phyloP scores from a whole-genome alignment of 768 basidiomycete species.

The Pilatotrama ljubarskyi region DNA sequence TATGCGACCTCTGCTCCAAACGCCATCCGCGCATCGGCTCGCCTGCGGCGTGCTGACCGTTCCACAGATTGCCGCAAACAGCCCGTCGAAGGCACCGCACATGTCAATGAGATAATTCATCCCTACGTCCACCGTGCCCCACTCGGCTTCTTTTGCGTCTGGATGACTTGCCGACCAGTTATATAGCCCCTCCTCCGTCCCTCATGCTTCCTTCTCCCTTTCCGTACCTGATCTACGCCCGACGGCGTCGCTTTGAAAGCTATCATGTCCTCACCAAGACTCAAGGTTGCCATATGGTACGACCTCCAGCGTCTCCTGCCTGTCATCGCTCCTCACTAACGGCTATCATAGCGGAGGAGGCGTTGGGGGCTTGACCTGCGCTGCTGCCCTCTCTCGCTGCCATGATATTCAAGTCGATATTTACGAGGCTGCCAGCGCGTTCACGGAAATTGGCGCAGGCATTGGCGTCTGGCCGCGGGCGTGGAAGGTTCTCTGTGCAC shows the following conservation, averaged over 20 bases:
- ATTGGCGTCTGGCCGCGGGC: conserved; percentile 40
- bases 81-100: neutral
- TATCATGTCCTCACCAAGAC: conserved; percentile 29
- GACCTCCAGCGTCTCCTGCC: conserved; percentile 19
- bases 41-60: neutral
- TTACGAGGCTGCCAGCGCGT: conserved; percentile 34
- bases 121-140: conserved; percentile 9
- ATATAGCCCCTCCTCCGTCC: neutral
- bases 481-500: conserved; percentile 27
- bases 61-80: neutral
- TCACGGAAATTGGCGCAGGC: conserved; percentile 35
- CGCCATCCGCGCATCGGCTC: neutral
- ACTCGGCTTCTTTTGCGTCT: conserved; percentile 1
- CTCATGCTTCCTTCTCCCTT: neutral
- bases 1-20: neutral
- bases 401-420: conserved; percentile 33
- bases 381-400: conserved; percentile 30
- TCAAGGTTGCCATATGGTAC: conserved; percentile 59
- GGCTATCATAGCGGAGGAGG: conserved; percentile 31
- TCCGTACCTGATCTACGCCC: conserved; percentile 7
- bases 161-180: neutral
- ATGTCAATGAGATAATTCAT: neutral
- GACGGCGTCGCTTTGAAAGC: neutral
- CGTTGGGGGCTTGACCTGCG: conserved; percentile 32
- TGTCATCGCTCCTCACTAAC: conserved; percentile 8